Conservation (phyloP, 306 rosid genomes). For the Herpetospermum pedunculosum region DNA sequence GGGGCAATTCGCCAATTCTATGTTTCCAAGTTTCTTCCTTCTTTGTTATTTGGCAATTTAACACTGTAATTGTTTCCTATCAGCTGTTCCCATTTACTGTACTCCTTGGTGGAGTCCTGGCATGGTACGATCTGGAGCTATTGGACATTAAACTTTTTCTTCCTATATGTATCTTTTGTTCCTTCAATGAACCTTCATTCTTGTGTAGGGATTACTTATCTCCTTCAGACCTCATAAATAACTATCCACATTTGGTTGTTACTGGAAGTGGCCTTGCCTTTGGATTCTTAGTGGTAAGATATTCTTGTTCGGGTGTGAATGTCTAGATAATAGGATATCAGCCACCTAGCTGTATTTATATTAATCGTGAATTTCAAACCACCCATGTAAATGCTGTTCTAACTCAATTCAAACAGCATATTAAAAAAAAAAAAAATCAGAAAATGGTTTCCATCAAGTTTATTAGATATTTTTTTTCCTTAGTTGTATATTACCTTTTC, state of each 20-base stretch:
- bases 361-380: neutral
- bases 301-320: neutral
- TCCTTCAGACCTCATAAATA: conserved; percentile 55
- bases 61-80: conserved; percentile 12
- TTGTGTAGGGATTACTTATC: conserved; percentile 74
- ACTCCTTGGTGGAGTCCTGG: conserved; percentile 63
- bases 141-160: neutral
- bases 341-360: neutral
- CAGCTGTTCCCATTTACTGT: conserved; percentile 78
- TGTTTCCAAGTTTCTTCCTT: conserved; percentile 1
- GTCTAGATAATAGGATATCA: neutral
- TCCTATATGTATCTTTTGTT: conserved; percentile 7
- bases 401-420: neutral
- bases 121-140: conserved; percentile 51
- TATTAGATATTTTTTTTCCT: neutral
- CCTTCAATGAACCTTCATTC: neutral
- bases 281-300: conserved; percentile 80
- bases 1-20: neutral
- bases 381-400: neutral
- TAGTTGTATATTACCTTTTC: neutral
- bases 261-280: conserved; percentile 85
- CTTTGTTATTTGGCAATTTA: neutral
- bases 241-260: conserved; percentile 68
- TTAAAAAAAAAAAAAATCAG: neutral
- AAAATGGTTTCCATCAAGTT: neutral